Conservation (phyloP, 2,329 filamentous ascomycete species). For the Emergomyces orientalis region DNA sequence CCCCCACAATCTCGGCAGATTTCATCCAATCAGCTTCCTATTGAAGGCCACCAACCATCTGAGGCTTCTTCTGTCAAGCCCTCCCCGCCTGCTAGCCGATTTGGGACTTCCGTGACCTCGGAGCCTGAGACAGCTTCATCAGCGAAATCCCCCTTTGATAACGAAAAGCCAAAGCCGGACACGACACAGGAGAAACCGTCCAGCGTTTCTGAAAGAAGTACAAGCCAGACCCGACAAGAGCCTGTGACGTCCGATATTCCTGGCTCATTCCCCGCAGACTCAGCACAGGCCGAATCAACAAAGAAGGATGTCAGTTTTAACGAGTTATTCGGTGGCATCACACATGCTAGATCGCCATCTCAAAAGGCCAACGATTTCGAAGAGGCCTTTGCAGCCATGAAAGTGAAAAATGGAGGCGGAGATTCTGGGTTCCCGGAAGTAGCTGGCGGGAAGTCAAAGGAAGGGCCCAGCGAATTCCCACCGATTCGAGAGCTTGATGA, state of each 20-base stretch:
- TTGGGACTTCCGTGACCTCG: slow-evolving; percentile 44
- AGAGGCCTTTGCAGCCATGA: slow-evolving; percentile 39
- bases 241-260: slow-evolving; percentile 29
- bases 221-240: neutral
- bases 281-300: slow-evolving; percentile 16
- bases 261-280: slow-evolving; percentile 38
- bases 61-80: slow-evolving; percentile 70
- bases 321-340: slow-evolving; percentile 37
- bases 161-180: slow-evolving; percentile 1
- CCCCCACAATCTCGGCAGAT: slow-evolving; percentile 68
- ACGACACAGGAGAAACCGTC: neutral
- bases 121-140: slow-evolving; percentile 16
- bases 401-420: slow-evolving; percentile 39
- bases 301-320: slow-evolving; percentile 37
- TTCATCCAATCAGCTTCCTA: slow-evolving; percentile 64
- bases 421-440: slow-evolving; percentile 21
- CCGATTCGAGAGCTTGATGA: slow-evolving; percentile 80
- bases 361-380: slow-evolving; percentile 41
- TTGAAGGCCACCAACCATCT: slow-evolving; percentile 48
- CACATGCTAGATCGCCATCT: slow-evolving; percentile 37
- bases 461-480: slow-evolving; percentile 64
- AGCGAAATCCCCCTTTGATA: slow-evolving; percentile 27
- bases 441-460: slow-evolving; percentile 22
- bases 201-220: neutral
- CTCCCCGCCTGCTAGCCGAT: slow-evolving; percentile 60